Conservation (phyloP, 257 asterid genomes). For the Gentiana macrophylla region DNA sequence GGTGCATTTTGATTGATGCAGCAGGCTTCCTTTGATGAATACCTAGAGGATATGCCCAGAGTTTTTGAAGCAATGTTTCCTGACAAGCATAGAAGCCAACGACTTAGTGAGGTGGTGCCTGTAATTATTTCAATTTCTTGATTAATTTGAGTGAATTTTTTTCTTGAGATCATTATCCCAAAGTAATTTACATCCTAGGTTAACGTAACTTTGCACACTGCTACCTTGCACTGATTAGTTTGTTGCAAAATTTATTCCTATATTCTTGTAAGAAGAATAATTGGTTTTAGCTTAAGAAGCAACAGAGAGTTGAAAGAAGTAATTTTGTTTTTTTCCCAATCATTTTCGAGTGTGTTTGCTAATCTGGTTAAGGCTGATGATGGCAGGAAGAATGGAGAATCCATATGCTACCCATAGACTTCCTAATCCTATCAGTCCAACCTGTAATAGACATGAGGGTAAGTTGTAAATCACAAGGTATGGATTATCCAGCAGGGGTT, state of each 20-base stretch:
- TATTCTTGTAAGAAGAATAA: too few relatives aligned
- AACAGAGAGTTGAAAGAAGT: too few relatives aligned
- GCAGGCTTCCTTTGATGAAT: slow-evolving; percentile 86
- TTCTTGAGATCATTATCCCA: too few relatives aligned
- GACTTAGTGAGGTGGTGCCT: slow-evolving; percentile 54
- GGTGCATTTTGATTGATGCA: not conserved
- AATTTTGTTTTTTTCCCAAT: not conserved
- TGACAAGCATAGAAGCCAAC: slow-evolving; percentile 72
- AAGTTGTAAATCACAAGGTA: slow-evolving; percentile 58
- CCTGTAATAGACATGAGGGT: slow-evolving; percentile 87
- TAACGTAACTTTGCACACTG: too few relatives aligned
- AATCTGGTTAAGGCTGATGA: not conserved
- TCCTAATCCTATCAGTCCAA: slow-evolving; percentile 56
- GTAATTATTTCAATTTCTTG: too few relatives aligned
- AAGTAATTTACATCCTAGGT: too few relatives aligned
- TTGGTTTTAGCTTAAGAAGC: too few relatives aligned
- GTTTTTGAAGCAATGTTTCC: slow-evolving; percentile 91
- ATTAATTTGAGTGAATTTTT: too few relatives aligned
- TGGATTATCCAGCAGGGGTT: slow-evolving; percentile 62
- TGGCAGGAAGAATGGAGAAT: slow-evolving; percentile 94
- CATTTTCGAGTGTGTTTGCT: not conserved
- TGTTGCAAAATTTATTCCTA: too few relatives aligned
- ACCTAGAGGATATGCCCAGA: slow-evolving; percentile 74
- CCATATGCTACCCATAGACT: slow-evolving; percentile 83
- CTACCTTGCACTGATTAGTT: too few relatives aligned